Conservation (phyloP, 495 filamentous ascomycete species). For the Podospora australis region DNA sequence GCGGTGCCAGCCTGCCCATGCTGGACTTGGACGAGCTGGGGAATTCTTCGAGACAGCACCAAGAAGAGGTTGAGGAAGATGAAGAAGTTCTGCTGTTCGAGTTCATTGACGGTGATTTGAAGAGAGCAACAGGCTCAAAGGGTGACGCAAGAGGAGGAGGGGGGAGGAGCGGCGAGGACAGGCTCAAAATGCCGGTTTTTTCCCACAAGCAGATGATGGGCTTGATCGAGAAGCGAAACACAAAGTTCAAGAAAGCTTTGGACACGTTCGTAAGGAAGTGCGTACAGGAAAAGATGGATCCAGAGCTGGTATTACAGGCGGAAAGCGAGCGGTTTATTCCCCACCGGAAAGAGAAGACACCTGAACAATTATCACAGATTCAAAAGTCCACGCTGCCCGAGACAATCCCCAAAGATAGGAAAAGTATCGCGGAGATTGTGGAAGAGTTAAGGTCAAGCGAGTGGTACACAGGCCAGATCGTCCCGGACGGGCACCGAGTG, state of each 20-base stretch:
- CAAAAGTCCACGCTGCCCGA: conserved; percentile 44
- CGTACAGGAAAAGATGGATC: conserved; percentile 57
- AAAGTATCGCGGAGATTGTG: conserved; percentile 78
- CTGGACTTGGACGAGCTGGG: conserved; percentile 38
- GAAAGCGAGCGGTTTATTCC: conserved; percentile 48
- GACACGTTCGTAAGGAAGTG: conserved; percentile 71
- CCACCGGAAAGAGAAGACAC: conserved; percentile 16
- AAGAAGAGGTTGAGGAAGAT: conserved; percentile 38
- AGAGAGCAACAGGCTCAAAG: conserved; percentile 65
- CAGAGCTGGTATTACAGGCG: conserved; percentile 55
- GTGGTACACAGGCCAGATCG: conserved; percentile 90
- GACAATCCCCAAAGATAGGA: conserved; percentile 75
- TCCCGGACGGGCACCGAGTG: conserved; percentile 86
- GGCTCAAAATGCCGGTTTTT: conserved; percentile 88
- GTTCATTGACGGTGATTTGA: conserved; percentile 86
- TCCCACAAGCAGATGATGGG: conserved; percentile 87
- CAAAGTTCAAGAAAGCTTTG: conserved; percentile 74
- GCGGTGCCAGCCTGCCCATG: conserved; percentile 26
- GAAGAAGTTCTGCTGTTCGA: conserved; percentile 48
- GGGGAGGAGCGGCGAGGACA: conserved; percentile 62
- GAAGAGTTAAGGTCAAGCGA: conserved; percentile 71
- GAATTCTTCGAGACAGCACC: too few species aligned
- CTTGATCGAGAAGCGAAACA: conserved; percentile 86
- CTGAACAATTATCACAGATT: conserved; percentile 6
- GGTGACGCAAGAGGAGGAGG: too few species aligned